Evolutionary conservation across 176 grass and related monocot species (phyloP).

Genomic region (Oryza longistaminata): DNA sequence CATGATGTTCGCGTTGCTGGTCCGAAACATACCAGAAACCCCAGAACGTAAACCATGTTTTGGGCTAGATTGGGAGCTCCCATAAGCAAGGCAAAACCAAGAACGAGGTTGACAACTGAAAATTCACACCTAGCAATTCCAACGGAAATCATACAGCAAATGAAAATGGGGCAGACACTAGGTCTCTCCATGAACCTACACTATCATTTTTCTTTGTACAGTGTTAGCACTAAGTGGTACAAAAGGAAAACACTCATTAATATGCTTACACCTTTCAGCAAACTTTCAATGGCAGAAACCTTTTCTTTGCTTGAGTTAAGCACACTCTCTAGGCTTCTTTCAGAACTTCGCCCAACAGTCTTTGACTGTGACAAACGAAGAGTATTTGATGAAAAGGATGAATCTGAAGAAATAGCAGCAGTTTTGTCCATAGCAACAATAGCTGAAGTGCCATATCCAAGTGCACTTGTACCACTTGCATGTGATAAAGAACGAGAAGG

Average conservation of each 20-base stretch:
- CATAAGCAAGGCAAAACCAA: background rate
- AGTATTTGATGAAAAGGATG: slow-evolving; percentile 69
- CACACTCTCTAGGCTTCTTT: slow-evolving; percentile 91
- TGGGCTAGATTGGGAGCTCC: background rate
- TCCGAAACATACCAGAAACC: background rate
- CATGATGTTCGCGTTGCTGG: background rate
- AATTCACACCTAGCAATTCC: background rate
- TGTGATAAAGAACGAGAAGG: slow-evolving; percentile 62
- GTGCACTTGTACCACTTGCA: slow-evolving; percentile 50
- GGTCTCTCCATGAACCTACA: slow-evolving; percentile 39
- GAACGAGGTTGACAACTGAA: background rate
- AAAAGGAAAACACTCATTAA: slow-evolving; percentile 38
- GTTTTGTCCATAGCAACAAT: slow-evolving; percentile 98
- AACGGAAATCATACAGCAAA: background rate
- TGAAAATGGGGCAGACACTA: slow-evolving; percentile 6
- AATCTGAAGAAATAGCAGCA: slow-evolving; percentile 64
- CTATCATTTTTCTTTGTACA: slow-evolving; percentile 62
- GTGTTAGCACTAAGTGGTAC: slow-evolving; percentile 35
- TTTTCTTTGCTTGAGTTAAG: slow-evolving; percentile 97
- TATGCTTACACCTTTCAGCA: slow-evolving; percentile 81
- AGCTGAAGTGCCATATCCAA: slow-evolving; percentile 90
- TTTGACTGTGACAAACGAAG: slow-evolving; percentile 78
- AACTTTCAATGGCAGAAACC: slow-evolving; percentile 97
- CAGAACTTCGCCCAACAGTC: slow-evolving; percentile 55
- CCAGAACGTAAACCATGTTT: background rate